Conservation (phyloP, 768 basidiomycete species). For the Butyriboletus loyo region DNA sequence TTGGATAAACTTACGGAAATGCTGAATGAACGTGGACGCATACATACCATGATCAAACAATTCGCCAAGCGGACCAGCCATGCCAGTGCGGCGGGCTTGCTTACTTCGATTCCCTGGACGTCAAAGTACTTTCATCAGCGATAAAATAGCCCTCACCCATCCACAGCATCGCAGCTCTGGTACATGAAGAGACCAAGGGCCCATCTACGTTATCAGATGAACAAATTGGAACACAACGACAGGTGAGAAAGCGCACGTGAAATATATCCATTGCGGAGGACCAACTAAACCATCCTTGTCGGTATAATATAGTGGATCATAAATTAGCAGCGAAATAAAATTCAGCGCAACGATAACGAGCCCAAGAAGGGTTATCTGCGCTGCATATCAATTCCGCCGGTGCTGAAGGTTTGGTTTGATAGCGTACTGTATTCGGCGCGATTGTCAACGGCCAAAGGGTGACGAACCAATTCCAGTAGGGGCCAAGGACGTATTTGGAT, state of each 20-base stretch:
- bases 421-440: conserved; percentile 84
- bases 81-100: conserved; percentile 92
- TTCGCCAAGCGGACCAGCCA: conserved; percentile 96
- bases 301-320: conserved; percentile 74
- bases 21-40: conserved; percentile 9
- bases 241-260: conserved; percentile 57
- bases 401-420: neutral
- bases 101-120: conserved; percentile 49
- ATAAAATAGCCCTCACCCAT: conserved; percentile 54
- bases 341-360: conserved; percentile 79
- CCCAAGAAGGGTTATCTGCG: conserved; percentile 88
- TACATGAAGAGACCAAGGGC: conserved; percentile 86
- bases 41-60: conserved; percentile 93
- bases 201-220: conserved; percentile 53
- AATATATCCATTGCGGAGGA: conserved; percentile 86
- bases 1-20: neutral
- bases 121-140: conserved; percentile 1
- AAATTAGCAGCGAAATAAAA: conserved; percentile 77
- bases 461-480: conserved; percentile 92
- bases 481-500: conserved; percentile 72
- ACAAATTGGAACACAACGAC: neutral
- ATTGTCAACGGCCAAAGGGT: conserved; percentile 81
- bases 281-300: conserved; percentile 59
- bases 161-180: conserved; percentile 85
- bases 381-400: neutral